A percentile compares a stretch with the other conserved stretches of the same genome.
These are phyloP conservation scores for Penicillium malachiteum DNA, from an alignment of 495 filamentous ascomycete genomes.

Conservation along the genomic window DNA sequence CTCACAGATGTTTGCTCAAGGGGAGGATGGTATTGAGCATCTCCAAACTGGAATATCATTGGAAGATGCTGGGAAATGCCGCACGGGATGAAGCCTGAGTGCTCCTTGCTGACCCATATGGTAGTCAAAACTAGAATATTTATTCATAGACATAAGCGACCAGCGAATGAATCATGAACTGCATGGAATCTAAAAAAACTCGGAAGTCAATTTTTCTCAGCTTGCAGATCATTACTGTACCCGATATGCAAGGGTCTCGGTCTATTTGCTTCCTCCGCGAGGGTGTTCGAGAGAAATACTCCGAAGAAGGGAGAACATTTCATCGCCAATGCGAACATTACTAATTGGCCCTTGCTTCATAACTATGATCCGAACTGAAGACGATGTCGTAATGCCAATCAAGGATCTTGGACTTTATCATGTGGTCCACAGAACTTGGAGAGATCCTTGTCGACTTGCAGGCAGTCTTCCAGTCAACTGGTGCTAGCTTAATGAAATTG, in stretches of 20 bases:
- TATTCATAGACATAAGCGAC: too few relatives aligned
- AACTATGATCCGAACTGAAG: too few relatives aligned
- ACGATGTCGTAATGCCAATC: background rate
- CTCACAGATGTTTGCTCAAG: too few relatives aligned
- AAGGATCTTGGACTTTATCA: too few relatives aligned
- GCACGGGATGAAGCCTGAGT: background rate
- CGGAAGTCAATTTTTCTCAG: background rate
- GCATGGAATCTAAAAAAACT: background rate
- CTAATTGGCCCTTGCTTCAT: background rate
- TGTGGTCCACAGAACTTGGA: too few relatives aligned
- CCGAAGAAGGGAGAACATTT: background rate
- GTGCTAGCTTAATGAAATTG: too few relatives aligned
- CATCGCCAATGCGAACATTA: background rate
- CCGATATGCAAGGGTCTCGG: background rate
- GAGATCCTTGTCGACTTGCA: too few relatives aligned
- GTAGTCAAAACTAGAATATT: background rate
- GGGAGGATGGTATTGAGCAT: too few relatives aligned
- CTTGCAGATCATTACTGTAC: constrained; percentile 1
- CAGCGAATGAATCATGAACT: too few relatives aligned
- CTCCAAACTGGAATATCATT: too few relatives aligned
- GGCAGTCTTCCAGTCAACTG: too few relatives aligned
- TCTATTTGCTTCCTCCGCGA: background rate
- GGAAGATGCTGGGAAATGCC: background rate
- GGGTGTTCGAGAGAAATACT: background rate
- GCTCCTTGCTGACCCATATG: background rate